These are phyloP conservation scores for Ophiostoma angusticollis DNA, from an alignment of 2,329 filamentous ascomycete species.

Conservation along the genomic window DNA sequence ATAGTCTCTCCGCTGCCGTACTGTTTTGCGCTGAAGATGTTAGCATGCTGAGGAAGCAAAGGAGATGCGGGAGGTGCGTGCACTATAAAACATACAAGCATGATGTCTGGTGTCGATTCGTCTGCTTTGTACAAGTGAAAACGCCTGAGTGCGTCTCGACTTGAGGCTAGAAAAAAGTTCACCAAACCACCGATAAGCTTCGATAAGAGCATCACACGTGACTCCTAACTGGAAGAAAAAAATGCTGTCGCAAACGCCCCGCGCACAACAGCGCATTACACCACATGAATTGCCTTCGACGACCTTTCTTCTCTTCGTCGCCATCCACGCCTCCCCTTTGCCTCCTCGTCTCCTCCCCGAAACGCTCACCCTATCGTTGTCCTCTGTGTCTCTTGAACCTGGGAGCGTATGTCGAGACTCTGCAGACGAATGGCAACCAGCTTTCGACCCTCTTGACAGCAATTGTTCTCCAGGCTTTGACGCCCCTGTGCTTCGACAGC, in stretches of 20 bases:
- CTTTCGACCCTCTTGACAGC: neutral
- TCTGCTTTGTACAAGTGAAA: neutral
- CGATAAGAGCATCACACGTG: slow-evolving; percentile 5
- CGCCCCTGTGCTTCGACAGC: too few relatives aligned
- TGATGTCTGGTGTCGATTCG: slow-evolving; percentile 4
- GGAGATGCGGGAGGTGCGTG: too few relatives aligned
- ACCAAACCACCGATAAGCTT: slow-evolving; percentile 7
- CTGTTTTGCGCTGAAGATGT: slow-evolving; percentile 48
- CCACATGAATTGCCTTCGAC: slow-evolving; percentile 1
- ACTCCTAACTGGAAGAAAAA: neutral
- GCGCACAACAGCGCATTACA: slow-evolving; percentile 6
- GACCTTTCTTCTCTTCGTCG: neutral
- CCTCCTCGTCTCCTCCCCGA: neutral
- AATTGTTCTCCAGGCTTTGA: too few relatives aligned
- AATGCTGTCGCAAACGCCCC: slow-evolving; percentile 6
- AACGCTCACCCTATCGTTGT: too few relatives aligned
- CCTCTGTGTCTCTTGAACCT: neutral
- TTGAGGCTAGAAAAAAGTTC: too few relatives aligned
- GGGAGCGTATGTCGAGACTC: slow-evolving; percentile 4
- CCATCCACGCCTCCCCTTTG: neutral
- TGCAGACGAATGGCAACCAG: slow-evolving; percentile 3
- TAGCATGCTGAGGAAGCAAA: slow-evolving; percentile 10
- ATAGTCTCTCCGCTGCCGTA: slow-evolving; percentile 71
- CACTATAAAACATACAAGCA: slow-evolving; percentile 14
- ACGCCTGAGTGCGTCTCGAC: too few relatives aligned